Evolutionary conservation across 2,329 filamentous ascomycete species (phyloP).

Genomic region (Coccinonectria pachysandricola): DNA sequence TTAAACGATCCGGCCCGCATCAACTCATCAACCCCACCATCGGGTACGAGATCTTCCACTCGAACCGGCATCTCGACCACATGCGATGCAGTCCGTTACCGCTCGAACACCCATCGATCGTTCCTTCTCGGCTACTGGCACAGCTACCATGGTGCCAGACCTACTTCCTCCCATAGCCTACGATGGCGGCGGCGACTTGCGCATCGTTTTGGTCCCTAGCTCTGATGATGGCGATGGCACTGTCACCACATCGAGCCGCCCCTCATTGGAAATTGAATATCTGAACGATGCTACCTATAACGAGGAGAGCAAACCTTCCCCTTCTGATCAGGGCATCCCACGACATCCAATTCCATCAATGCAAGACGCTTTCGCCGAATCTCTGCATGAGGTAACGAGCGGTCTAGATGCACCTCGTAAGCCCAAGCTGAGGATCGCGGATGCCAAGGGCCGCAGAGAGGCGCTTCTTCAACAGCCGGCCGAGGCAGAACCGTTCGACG

Average conservation of each 20-base stretch:
- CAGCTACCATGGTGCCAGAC: conserved; percentile 20
- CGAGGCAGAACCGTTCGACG: conserved; percentile 60
- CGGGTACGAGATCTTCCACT: too few relatives aligned
- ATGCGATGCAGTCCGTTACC: conserved; percentile 14
- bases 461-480: conserved; percentile 57
- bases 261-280: neutral
- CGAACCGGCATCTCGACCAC: conserved; percentile 3
- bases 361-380: conserved; percentile 77
- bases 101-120: too few relatives aligned
- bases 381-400: conserved; percentile 60
- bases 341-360: conserved; percentile 63
- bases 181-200: conserved; percentile 17
- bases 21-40: too few relatives aligned
- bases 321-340: conserved; percentile 16
- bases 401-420: conserved; percentile 30
- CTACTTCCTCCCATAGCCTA: conserved; percentile 21
- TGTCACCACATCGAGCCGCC: neutral
- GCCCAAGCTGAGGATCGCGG: conserved; percentile 41
- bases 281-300: too few relatives aligned
- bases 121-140: conserved; percentile 14
- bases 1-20: too few relatives aligned
- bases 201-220: conserved; percentile 21
- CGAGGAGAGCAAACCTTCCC: neutral
- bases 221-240: conserved; percentile 9
- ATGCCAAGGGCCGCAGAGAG: conserved; percentile 53